Evolutionary conservation across 2,329 filamentous ascomycete species (phyloP).

Genomic region (Sporothrix curviconia): DNA sequence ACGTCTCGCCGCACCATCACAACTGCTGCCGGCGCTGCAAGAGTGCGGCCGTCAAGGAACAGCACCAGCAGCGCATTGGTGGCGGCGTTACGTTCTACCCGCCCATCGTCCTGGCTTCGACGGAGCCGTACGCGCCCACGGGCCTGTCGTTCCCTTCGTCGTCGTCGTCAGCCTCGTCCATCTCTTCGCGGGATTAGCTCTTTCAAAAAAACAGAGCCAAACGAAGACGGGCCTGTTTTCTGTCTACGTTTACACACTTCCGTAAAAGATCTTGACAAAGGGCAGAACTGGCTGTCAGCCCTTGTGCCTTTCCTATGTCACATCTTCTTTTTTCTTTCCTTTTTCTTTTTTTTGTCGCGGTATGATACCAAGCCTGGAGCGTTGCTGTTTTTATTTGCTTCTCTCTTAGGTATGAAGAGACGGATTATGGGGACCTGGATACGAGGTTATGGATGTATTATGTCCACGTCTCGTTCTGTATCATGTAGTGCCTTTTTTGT

Average conservation of each 20-base stretch:
- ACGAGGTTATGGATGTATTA: too few relatives aligned
- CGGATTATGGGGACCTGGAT: too few relatives aligned
- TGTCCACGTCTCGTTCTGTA: too few relatives aligned
- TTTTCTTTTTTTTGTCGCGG: not conserved
- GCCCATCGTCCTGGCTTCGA: conserved; percentile 14
- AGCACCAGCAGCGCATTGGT: not conserved
- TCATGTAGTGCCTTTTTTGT: too few relatives aligned
- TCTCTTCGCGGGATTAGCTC: conserved; percentile 13
- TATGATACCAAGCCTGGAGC: conserved; percentile 1
- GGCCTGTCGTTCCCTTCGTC: conserved; percentile 15
- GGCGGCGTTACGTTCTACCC: conserved; percentile 13
- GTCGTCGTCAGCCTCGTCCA: conserved; percentile 14
- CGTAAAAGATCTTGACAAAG: not conserved
- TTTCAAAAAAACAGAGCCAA: not conserved
- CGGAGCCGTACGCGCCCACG: conserved; percentile 15
- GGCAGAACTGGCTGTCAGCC: not conserved
- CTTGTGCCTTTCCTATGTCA: not conserved
- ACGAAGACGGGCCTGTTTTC: too few relatives aligned
- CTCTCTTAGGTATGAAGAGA: not conserved
- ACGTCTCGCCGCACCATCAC: conserved; percentile 2
- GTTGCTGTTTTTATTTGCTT: not conserved
- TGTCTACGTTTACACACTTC: not conserved
- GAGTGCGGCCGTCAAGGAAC: not conserved
- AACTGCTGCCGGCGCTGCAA: conserved; percentile 11
- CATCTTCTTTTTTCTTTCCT: not conserved